These are phyloP conservation scores for Wickerhamiella kazuoi DNA, from an alignment of 805 yeast genomes.

Conservation along the genomic window DNA sequence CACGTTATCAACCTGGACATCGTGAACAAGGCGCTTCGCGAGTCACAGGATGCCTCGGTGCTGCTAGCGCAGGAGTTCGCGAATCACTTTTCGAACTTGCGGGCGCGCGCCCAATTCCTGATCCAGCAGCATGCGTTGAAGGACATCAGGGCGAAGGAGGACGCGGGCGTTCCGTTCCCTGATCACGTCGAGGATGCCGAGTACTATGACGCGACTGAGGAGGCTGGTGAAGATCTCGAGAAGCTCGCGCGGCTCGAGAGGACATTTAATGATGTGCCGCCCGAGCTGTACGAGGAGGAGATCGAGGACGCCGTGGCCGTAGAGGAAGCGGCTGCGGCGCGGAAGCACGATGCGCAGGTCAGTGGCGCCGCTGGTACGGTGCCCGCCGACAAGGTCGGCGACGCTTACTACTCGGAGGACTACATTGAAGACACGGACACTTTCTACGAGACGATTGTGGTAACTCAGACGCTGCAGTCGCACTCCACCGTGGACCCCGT, in stretches of 20 bases:
- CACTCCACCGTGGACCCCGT: not conserved
- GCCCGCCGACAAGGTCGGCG: not conserved
- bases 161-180: not conserved
- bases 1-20: constrained; percentile 11
- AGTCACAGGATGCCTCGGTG: constrained; percentile 15
- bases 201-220: not conserved
- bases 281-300: constrained; percentile 1
- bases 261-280: not conserved
- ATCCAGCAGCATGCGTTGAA: constrained; percentile 9
- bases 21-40: constrained; percentile 14
- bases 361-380: not conserved
- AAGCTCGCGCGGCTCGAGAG: not conserved
- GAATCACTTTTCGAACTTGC: constrained; percentile 9
- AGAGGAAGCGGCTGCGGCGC: not conserved
- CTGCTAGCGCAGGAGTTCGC: constrained; percentile 13
- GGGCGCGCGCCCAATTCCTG: constrained; percentile 13
- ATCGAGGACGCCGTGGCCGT: not conserved
- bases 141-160: not conserved
- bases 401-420: not conserved
- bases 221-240: not conserved
- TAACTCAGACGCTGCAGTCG: not conserved
- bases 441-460: constrained; percentile 5
- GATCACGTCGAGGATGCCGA: constrained; percentile 3
- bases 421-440: constrained; percentile 3
- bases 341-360: not conserved